Percentiles rank a stretch among this genome's conserved stretches.
phyloP scores from a whole-genome alignment of 495 filamentous ascomycete genomes.

The Cryomyces antarcticus region DNA sequence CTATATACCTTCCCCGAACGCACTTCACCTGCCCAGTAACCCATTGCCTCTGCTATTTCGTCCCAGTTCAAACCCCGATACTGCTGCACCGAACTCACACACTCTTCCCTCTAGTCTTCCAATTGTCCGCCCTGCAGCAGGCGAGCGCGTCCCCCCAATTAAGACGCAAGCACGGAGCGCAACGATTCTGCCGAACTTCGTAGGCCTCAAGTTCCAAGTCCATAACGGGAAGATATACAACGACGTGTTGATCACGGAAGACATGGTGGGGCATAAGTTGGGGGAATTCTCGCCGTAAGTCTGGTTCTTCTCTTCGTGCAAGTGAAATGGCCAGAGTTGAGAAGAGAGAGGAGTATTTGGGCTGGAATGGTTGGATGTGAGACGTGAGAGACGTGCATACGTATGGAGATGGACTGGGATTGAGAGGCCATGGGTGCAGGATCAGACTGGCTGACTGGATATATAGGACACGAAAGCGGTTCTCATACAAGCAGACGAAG shows the following conservation, averaged over 20 bases:
- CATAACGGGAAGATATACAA: slow-evolving; percentile 90
- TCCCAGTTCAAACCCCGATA: too few relatives aligned
- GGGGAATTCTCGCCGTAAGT: slow-evolving; percentile 87
- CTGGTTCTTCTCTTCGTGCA: not conserved
- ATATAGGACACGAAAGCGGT: slow-evolving; percentile 66
- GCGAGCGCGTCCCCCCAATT: slow-evolving; percentile 48
- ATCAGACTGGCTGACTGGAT: not conserved
- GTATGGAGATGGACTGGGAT: not conserved
- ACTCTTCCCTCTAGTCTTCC: slow-evolving; percentile 29
- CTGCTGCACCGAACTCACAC: too few relatives aligned
- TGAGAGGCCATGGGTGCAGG: not conserved
- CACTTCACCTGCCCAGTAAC: not conserved
- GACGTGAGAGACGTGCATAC: too few relatives aligned
- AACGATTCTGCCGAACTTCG: slow-evolving; percentile 90
- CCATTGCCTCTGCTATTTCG: not conserved
- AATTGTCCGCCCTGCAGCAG: slow-evolving; percentile 37
- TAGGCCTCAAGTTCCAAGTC: slow-evolving; percentile 79
- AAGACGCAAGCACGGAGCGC: slow-evolving; percentile 74
- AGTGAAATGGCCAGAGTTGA: not conserved
- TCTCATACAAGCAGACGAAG: slow-evolving; percentile 60
- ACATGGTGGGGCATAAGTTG: slow-evolving; percentile 96
- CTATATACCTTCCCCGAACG: slow-evolving; percentile 7
- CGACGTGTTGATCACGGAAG: slow-evolving; percentile 76
- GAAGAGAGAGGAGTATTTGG: not conserved
- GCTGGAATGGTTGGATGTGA: too few relatives aligned